Conservation (phyloP, 2,329 filamentous ascomycete species). For the Colletotrichum eleusines region DNA sequence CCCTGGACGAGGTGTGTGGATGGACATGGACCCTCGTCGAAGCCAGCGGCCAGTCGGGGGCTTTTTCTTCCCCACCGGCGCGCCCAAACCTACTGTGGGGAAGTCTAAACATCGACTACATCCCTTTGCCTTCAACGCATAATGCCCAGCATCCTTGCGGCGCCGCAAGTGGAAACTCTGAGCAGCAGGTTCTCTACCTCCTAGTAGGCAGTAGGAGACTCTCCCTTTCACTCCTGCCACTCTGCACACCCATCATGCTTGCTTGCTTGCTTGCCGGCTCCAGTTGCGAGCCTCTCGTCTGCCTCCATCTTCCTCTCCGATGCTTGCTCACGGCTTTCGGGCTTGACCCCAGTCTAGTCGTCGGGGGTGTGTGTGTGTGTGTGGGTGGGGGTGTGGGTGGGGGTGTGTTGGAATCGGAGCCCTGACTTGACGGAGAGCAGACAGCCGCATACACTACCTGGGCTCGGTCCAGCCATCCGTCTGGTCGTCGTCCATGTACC, state of each 20-base stretch:
- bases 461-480: constrained; percentile 37
- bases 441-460: constrained; percentile 15
- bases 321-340: constrained; percentile 38
- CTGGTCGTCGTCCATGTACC: constrained; percentile 12
- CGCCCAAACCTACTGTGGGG: constrained; percentile 50
- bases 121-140: constrained; percentile 50
- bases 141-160: constrained; percentile 49
- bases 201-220: too few species aligned
- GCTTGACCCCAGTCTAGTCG: constrained; percentile 38
- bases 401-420: constrained; percentile 25
- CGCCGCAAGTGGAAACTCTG: constrained; percentile 50
- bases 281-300: constrained; percentile 45
- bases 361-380: constrained; percentile 16
- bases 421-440: constrained; percentile 28
- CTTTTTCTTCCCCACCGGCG: constrained; percentile 44
- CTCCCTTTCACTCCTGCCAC: constrained; percentile 29
- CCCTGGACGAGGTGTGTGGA: too few species aligned
- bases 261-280: constrained; percentile 44
- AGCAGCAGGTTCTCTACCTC: constrained; percentile 44
- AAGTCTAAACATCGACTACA: constrained; percentile 51
- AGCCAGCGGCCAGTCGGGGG: constrained; percentile 44
- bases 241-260: constrained; percentile 45
- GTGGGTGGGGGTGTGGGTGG: too few species aligned
- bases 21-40: constrained; percentile 37
- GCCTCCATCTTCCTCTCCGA: constrained; percentile 40